Base-by-base conservation (phyloP, 306 rosid species). In the Spatholobus suberectus region DNA sequence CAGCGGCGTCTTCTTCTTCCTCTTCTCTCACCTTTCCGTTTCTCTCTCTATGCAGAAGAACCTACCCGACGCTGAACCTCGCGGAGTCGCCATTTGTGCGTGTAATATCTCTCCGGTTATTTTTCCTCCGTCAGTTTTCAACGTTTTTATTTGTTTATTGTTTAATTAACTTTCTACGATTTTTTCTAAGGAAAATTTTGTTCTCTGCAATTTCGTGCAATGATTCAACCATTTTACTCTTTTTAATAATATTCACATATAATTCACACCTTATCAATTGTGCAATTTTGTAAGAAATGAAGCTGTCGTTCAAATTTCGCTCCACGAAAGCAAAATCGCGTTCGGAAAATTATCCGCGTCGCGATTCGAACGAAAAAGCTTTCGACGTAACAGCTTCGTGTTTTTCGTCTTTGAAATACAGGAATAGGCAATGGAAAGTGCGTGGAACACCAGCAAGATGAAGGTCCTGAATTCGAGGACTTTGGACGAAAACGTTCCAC, bases 381-480 rank as follows among this genome's bases (percentile, higher is more conserved):
- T 78, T 85, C 76, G 17, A 12, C 46, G 57, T 40, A 61, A 70
- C 26, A 5, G 72, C 43, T 68, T 84, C 82, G 49, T 68, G 57
- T 37, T 74, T 43, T 75, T 70, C 23, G 13, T 61, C 23, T 57
- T 18, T 52, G 83, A 73, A 76, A 29, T 78, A 63, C 86, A 81
- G 85, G 89, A 83, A 10, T 34, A 61, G 82, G 76, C 51, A 2
- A 86, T 86, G 90, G 92, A 76, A 32, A 85, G 63, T 5, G 37
- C 78, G 72, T 77, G 55, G 20, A 46, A 61, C 63, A 79, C 12
- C 46, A 24, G 80, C 67, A 87, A 73, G 76, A 24, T 62, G 73
- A 85, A 80, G 81, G 47, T 44, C 52, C 67, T 54, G 67, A 85
- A 74, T 76, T 2, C 37, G 58, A 85, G 73, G 76, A 18, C 77